Percentiles rank a stretch among this genome's conserved stretches.
These are phyloP conservation scores for Ampelocalamus luodianensis DNA, from an alignment of 176 grass and related monocot genomes.

Conservation along the genomic window DNA sequence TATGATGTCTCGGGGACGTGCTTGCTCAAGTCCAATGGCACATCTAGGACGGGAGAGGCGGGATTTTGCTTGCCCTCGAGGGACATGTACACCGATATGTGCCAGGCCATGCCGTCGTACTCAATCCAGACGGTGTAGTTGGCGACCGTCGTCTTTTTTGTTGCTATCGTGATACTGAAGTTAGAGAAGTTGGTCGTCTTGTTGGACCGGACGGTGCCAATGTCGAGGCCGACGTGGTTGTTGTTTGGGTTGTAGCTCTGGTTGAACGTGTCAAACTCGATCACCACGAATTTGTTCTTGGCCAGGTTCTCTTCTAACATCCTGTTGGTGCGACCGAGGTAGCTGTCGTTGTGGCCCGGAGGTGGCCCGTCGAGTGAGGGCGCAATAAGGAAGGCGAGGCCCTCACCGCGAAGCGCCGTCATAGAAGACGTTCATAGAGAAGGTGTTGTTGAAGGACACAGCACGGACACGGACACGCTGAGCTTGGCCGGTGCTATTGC, in stretches of 20 bases:
- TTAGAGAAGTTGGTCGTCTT: slow-evolving; percentile 31
- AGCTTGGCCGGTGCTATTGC: too few relatives aligned
- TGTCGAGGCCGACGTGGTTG: slow-evolving; percentile 75
- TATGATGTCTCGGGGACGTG: slow-evolving; percentile 42
- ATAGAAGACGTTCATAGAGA: too few relatives aligned
- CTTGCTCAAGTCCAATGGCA: slow-evolving; percentile 46
- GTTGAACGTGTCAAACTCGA: slow-evolving; percentile 69
- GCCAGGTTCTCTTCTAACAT: not conserved
- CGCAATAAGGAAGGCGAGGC: too few relatives aligned
- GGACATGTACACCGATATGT: slow-evolving; percentile 48
- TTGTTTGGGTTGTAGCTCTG: slow-evolving; percentile 47
- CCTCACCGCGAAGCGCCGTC: too few relatives aligned
- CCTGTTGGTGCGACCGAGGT: slow-evolving; percentile 66
- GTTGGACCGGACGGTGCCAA: slow-evolving; percentile 58
- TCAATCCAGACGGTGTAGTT: slow-evolving; percentile 71
- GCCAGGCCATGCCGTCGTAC: slow-evolving; percentile 50
- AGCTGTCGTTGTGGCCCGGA: too few relatives aligned
- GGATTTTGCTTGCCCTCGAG: not conserved
- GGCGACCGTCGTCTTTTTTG: not conserved
- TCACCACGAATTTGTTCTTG: slow-evolving; percentile 44
- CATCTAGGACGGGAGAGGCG: slow-evolving; percentile 1
- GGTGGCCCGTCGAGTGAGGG: too few relatives aligned
- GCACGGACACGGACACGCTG: too few relatives aligned
- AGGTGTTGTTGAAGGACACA: too few relatives aligned
- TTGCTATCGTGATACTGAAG: slow-evolving; percentile 53